Evolutionary conservation across 1,284 basidiomycete species (phyloP).

Genomic region (Mrakiaceae sp.): DNA sequence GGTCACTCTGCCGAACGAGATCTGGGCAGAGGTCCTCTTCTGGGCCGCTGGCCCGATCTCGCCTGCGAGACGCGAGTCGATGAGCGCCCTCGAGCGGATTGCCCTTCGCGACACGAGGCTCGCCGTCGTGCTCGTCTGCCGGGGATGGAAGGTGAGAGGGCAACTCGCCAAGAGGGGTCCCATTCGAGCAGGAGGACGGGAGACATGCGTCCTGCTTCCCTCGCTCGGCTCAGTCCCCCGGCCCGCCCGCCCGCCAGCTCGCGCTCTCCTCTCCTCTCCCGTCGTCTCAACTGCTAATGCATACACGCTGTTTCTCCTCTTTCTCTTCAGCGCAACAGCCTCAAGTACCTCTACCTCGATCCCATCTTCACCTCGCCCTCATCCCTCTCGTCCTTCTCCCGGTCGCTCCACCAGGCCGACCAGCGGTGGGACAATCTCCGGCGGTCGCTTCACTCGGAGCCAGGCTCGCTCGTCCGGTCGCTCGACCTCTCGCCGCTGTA

Average conservation of each 20-base stretch:
- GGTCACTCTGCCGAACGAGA: too few species aligned
- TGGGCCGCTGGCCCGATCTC: slow-evolving; percentile 4
- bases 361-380: slow-evolving; percentile 42
- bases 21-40: background rate
- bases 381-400: slow-evolving; percentile 48
- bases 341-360: slow-evolving; percentile 54
- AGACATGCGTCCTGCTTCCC: too few species aligned
- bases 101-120: background rate
- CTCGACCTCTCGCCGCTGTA: slow-evolving; percentile 57
- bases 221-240: too few species aligned
- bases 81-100: background rate
- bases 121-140: slow-evolving; percentile 5
- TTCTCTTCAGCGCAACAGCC: slow-evolving; percentile 46
- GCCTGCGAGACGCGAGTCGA: background rate
- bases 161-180: background rate
- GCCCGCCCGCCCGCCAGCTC: background rate
- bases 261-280: background rate
- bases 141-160: slow-evolving; percentile 12
- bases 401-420: slow-evolving; percentile 50
- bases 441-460: slow-evolving; percentile 66
- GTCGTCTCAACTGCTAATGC: background rate
- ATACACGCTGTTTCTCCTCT: background rate
- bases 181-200: background rate
- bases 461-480: slow-evolving; percentile 66
- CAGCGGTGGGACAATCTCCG: slow-evolving; percentile 72